A percentile compares a stretch with the other conserved stretches of the same genome.
Evolutionary conservation across 202 grass and related monocot species (phyloP).

Genomic region (Digitaria exilis): DNA sequence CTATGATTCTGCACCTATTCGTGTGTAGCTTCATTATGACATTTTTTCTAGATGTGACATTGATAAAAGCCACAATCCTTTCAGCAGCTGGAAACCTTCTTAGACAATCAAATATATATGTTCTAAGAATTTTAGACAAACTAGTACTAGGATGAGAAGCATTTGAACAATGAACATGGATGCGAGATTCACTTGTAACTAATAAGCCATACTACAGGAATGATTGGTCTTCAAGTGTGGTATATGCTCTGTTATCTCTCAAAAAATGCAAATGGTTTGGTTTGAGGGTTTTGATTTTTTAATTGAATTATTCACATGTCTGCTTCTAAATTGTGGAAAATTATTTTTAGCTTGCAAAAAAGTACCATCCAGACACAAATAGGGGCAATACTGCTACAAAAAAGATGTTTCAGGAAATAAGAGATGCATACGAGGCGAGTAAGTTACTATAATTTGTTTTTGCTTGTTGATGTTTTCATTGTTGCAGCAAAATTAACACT

Average conservation of each 20-base stretch:
- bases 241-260: neutral
- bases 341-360: conserved; percentile 82
- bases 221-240: neutral
- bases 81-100: conserved; percentile 9
- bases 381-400: conserved; percentile 71
- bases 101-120: neutral
- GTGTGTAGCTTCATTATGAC: conserved; percentile 22
- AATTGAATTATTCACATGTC: conserved; percentile 29
- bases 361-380: conserved; percentile 92
- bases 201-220: neutral
- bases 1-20: neutral
- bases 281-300: conserved; percentile 14
- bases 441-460: conserved; percentile 43
- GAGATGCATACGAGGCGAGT: conserved; percentile 94
- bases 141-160: conserved; percentile 32
- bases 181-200: conserved; percentile 4
- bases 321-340: conserved; percentile 15
- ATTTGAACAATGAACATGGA: conserved; percentile 7
- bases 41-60: neutral
- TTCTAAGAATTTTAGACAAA: conserved; percentile 2
- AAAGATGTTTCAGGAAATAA: conserved; percentile 92
- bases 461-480: conserved; percentile 30
- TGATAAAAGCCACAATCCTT: conserved; percentile 17
- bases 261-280: neutral
- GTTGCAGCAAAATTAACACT: conserved; percentile 23